Conservation (phyloP, 371 early-diverging fungal species). For the Coemansia sp. region DNA sequence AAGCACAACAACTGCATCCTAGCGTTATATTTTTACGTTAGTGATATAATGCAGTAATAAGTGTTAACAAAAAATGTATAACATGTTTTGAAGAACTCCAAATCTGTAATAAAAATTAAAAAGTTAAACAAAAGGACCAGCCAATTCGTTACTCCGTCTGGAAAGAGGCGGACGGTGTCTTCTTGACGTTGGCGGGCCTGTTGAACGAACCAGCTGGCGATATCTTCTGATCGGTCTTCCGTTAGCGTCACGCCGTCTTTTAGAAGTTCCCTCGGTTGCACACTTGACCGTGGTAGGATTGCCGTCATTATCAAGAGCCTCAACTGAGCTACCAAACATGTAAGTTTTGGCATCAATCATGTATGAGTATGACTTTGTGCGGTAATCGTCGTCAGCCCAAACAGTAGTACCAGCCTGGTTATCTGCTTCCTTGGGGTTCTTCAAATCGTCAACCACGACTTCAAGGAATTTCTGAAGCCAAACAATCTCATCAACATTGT, state of each 20-base stretch:
- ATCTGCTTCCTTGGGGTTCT: conserved; percentile 17
- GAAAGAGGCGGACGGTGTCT: neutral
- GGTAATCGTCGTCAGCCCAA: conserved; percentile 45
- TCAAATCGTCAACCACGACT: conserved; percentile 5
- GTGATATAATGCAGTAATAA: neutral
- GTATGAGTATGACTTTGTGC: conserved; percentile 48
- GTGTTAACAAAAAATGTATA: too few species aligned
- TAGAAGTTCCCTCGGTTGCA: neutral
- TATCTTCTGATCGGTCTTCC: neutral
- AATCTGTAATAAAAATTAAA: neutral
- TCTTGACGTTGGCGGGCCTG: neutral
- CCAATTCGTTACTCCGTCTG: neutral
- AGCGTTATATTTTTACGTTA: neutral
- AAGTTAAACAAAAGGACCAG: neutral
- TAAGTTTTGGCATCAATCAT: conserved; percentile 30
- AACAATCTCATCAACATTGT: conserved; percentile 35
- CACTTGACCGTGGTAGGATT: conserved; percentile 24
- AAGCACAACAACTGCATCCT: neutral
- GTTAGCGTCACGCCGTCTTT: conserved; percentile 2
- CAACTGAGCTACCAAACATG: conserved; percentile 18
- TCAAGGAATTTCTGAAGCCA: conserved; percentile 46
- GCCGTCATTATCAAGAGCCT: conserved; percentile 53
- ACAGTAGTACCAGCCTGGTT: conserved; percentile 13
- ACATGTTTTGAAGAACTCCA: too few species aligned
- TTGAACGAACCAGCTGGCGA: neutral